Percentiles rank a stretch among this genome's conserved stretches.
These are phyloP conservation scores for Puccinia novopanici DNA, from an alignment of 1,284 basidiomycete species.

Conservation along the genomic window DNA sequence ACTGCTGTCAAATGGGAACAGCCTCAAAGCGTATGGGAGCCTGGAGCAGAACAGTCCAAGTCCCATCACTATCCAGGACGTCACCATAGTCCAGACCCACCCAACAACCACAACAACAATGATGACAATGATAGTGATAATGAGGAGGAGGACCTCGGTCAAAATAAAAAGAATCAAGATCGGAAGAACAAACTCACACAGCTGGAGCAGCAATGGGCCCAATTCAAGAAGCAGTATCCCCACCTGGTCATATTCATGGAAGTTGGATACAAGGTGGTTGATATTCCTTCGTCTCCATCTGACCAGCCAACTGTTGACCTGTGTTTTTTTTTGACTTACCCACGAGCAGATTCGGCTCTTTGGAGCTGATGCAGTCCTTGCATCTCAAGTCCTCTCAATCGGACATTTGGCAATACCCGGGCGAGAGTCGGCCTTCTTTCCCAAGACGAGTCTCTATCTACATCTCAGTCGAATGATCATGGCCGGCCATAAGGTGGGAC, in stretches of 20 bases:
- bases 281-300: not conserved
- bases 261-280: slow-evolving; percentile 36
- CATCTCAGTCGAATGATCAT: slow-evolving; percentile 57
- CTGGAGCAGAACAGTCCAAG: slow-evolving; percentile 4
- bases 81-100: not conserved
- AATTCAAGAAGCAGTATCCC: slow-evolving; percentile 37
- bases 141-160: not conserved
- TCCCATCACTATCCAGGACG: not conserved
- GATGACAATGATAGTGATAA: not conserved
- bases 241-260: slow-evolving; percentile 39
- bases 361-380: slow-evolving; percentile 35
- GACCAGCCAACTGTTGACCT: not conserved
- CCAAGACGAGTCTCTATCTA: slow-evolving; percentile 56
- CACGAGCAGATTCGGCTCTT: slow-evolving; percentile 33
- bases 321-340: not conserved
- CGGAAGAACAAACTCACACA: slow-evolving; percentile 34
- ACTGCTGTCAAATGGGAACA: slow-evolving; percentile 16
- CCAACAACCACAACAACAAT: not conserved
- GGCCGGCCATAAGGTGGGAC: slow-evolving; percentile 58
- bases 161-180: not conserved
- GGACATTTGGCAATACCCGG: slow-evolving; percentile 50
- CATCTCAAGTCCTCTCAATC: slow-evolving; percentile 34
- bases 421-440: slow-evolving; percentile 57
- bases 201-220: slow-evolving; percentile 43
- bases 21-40: slow-evolving; percentile 24